Evolutionary conservation across 345 rosid genomes (phyloP), one percentile per base, ranked within the genome.

Genomic region (Corchorus olitorius): DNA sequence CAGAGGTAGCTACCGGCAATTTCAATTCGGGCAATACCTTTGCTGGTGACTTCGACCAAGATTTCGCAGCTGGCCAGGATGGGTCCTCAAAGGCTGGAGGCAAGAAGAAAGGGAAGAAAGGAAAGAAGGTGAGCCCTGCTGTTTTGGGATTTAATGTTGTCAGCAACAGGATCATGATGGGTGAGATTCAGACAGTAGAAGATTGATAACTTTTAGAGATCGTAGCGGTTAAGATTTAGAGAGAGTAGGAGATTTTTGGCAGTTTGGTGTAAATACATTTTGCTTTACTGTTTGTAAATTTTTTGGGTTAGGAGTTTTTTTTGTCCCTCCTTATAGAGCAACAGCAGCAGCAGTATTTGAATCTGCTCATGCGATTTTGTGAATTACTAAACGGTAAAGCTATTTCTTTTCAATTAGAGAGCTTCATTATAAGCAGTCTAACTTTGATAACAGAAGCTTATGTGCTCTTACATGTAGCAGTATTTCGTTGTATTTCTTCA

Each of bases 121-220:
- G 97, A 65, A 96, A 96, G 91, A 93, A 93, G 86, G 89, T 95
- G 19, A 93, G 86, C 49, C 85, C 94, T 4, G 79, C 95, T 12
- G 97, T 84, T 77, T 77, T 96, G 46, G 98, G 98, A n/a, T 96
- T 96, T 59, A 96, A 86, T 41, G 98, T 96, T 14, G 98, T 96
- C 55, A 96, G 99, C 77, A 93, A 96, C 89, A 89, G 98, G 77
- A 96, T 96, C 77, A 92, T 92, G 98, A 96, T 85, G 99, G 99
- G 99, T 22, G 98, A 96, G 94, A 93, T 93, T 75, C 99, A 96
- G 84, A 75, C 91, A 0, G 84, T 87, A 37, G 99, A 91, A 54
- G 99, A 93, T 65, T 95, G 87, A 84, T 60, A 22, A 34, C 22
- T 35, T 39, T 39, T 19, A 37, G 75, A 41, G 48, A 15, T 64